A percentile compares a stretch with the other conserved stretches of the same genome.
Evolutionary conservation across 2,329 filamentous ascomycete genomes (phyloP).

Genomic region (Fusarium lateritium): DNA sequence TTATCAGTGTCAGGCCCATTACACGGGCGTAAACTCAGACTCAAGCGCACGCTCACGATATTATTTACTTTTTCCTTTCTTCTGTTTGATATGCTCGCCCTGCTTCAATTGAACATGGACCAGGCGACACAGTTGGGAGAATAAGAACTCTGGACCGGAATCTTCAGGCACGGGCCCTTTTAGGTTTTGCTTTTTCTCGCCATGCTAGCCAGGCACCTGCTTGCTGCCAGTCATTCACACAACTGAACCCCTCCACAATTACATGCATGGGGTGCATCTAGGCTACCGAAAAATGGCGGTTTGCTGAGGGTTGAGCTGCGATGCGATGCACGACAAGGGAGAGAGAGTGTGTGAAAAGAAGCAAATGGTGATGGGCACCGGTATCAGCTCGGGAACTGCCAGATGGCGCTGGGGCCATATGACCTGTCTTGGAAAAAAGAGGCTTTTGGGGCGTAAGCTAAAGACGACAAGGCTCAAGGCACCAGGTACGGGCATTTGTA

Average conservation of each 20-base stretch:
- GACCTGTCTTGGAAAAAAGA: conserved; percentile 27
- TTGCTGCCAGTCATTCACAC: conserved; percentile 12
- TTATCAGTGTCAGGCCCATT: neutral
- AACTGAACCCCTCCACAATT: conserved; percentile 21
- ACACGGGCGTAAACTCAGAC: conserved; percentile 8
- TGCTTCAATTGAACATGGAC: conserved; percentile 27
- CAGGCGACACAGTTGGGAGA: conserved; percentile 15
- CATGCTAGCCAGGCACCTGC: neutral
- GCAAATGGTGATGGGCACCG: conserved; percentile 11
- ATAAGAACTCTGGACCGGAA: conserved; percentile 21
- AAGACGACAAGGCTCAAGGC: conserved; percentile 16
- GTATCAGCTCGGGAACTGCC: conserved; percentile 33
- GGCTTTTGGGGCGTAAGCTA: conserved; percentile 29
- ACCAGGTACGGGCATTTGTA: conserved; percentile 35
- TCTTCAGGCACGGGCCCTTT: conserved; percentile 35
- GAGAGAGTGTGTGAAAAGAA: neutral
- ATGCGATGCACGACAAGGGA: conserved; percentile 13
- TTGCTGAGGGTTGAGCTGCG: conserved; percentile 12
- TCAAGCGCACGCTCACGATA: conserved; percentile 28
- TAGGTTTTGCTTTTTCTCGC: conserved; percentile 37
- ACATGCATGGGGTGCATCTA: conserved; percentile 16
- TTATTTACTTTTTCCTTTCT: conserved; percentile 19
- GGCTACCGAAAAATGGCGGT: conserved; percentile 15
- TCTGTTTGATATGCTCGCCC: conserved; percentile 24
- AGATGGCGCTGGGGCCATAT: conserved; percentile 30